phyloP scores from a whole-genome alignment of 768 basidiomycete genomes.

The Lactarius trivialis region DNA sequence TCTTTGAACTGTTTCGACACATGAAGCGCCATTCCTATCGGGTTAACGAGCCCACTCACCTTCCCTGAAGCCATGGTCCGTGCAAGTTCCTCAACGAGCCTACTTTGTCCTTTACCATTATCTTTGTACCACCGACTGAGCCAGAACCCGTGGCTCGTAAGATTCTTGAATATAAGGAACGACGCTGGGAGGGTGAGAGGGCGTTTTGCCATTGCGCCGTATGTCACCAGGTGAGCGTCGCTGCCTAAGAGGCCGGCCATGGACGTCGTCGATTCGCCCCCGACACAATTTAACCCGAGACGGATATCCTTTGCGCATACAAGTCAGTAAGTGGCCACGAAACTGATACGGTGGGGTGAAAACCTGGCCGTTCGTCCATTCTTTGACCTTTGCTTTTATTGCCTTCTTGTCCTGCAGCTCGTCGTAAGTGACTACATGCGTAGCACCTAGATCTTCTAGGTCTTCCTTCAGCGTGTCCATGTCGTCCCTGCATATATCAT shows the following conservation, averaged over 20 bases:
- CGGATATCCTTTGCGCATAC: slow-evolving; percentile 33
- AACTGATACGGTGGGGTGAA: slow-evolving; percentile 1
- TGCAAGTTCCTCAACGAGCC: slow-evolving; percentile 8
- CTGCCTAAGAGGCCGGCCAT: slow-evolving; percentile 66
- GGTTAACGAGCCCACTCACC: neutral
- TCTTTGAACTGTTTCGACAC: slow-evolving; percentile 46
- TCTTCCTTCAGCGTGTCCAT: slow-evolving; percentile 43
- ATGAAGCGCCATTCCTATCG: neutral
- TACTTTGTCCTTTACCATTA: slow-evolving; percentile 39
- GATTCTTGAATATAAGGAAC: slow-evolving; percentile 78
- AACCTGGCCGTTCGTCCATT: slow-evolving; percentile 62
- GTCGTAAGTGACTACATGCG: slow-evolving; percentile 72
- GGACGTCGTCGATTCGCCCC: slow-evolving; percentile 59
- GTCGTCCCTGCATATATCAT: slow-evolving; percentile 39
- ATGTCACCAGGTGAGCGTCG: slow-evolving; percentile 73
- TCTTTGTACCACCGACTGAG: slow-evolving; percentile 62
- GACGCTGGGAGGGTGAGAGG: slow-evolving; percentile 73
- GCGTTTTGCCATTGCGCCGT: slow-evolving; percentile 86
- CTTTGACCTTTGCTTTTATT: slow-evolving; percentile 47
- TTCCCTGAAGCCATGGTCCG: slow-evolving; percentile 15
- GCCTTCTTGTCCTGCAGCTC: slow-evolving; percentile 50
- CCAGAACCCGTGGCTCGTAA: slow-evolving; percentile 75
- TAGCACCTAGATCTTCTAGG: slow-evolving; percentile 60
- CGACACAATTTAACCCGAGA: slow-evolving; percentile 51
- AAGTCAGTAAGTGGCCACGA: neutral